Conservation (phyloP, 2,329 filamentous ascomycete genomes). For the Fusarium sp. region DNA sequence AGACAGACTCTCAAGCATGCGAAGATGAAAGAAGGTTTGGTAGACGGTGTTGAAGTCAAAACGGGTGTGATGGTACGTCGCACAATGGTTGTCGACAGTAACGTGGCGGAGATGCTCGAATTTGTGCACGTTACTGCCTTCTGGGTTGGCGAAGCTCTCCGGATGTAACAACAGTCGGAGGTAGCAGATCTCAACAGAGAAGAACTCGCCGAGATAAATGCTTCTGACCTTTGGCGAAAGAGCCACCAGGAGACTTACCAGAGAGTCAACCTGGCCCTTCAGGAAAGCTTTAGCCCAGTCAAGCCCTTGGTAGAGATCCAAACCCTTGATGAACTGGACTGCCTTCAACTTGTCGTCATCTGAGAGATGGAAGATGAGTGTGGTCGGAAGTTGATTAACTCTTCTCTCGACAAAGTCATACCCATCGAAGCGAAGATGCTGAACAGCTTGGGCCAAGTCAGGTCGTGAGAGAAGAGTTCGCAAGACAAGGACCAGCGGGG, state of each 20-base stretch:
- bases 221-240: not conserved
- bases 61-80: not conserved
- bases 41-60: not conserved
- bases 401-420: not conserved
- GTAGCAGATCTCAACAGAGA: not conserved
- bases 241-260: not conserved
- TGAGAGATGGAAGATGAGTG: not conserved
- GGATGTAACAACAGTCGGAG: not conserved
- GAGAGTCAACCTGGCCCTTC: not conserved
- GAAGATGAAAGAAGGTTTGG: not conserved
- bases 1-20: not conserved
- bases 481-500: not conserved
- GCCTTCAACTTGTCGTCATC: not conserved
- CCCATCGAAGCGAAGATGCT: not conserved
- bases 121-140: not conserved
- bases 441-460: not conserved
- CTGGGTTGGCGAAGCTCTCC: rapidly evolving
- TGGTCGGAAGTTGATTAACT: not conserved
- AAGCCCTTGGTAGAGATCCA: not conserved
- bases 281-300: not conserved
- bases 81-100: not conserved
- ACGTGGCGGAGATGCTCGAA: not conserved
- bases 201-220: not conserved
- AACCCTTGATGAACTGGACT: not conserved
- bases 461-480: not conserved